Conservation (phyloP, 2,329 filamentous ascomycete species). For the Sclerotiophoma versabilis region DNA sequence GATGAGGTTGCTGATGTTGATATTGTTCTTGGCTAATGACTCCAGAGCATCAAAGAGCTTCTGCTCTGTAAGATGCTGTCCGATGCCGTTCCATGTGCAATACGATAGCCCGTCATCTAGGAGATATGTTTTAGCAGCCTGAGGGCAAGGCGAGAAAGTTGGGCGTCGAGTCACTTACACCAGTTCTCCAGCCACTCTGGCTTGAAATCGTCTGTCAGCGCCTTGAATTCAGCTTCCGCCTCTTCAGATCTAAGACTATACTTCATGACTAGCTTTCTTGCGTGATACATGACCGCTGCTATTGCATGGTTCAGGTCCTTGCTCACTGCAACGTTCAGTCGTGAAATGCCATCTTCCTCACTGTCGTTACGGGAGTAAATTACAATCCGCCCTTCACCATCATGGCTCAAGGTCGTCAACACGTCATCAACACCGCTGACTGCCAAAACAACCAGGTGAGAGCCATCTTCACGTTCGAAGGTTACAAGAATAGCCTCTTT, state of each 20-base stretch:
- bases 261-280: conserved; percentile 68
- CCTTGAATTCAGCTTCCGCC: conserved; percentile 56
- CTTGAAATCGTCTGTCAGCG: conserved; percentile 59
- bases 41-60: conserved; percentile 80
- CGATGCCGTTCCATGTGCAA: conserved; percentile 96
- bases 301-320: conserved; percentile 77
- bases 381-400: conserved; percentile 69
- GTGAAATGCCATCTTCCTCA: conserved; percentile 60
- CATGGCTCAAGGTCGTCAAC: conserved; percentile 72
- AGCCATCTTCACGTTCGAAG: conserved; percentile 75
- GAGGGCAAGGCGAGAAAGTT: background rate
- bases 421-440: conserved; percentile 77
- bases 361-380: conserved; percentile 78
- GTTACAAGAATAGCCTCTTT: conserved; percentile 81
- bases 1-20: conserved; percentile 83
- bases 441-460: conserved; percentile 78
- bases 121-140: background rate
- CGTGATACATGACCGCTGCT: conserved; percentile 85
- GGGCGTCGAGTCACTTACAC: conserved; percentile 54
- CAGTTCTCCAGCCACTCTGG: conserved; percentile 80
- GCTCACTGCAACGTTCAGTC: conserved; percentile 74
- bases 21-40: conserved; percentile 71
- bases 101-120: conserved; percentile 83
- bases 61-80: conserved; percentile 79
- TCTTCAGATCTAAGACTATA: conserved; percentile 55